Percentiles rank a stretch among this genome's conserved stretches.
phyloP scores from a whole-genome alignment of 1,284 basidiomycete genomes.

The Cryptococcus depauperatus region DNA sequence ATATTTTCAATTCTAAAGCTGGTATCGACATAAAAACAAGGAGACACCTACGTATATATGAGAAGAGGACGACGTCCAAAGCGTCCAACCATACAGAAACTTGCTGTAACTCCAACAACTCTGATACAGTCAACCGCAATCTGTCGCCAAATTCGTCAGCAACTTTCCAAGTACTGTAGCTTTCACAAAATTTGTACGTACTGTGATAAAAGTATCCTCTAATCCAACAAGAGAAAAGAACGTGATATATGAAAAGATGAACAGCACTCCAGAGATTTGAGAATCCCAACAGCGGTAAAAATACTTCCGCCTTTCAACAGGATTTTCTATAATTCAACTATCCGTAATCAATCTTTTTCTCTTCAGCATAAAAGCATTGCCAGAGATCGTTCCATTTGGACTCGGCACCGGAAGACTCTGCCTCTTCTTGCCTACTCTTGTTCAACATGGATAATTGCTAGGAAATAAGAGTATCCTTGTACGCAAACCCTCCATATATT shows the following conservation, averaged over 20 bases:
- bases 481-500: conserved; percentile 44
- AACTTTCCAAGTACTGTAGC: background rate
- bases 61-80: conserved; percentile 47
- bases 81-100: conserved; percentile 46
- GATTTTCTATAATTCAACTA: conserved; percentile 20
- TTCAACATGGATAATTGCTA: conserved; percentile 41
- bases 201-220: conserved; percentile 44
- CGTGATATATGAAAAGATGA: conserved; percentile 43
- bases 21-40: background rate
- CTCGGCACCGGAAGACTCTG: conserved; percentile 32
- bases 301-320: conserved; percentile 41
- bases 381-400: conserved; percentile 44
- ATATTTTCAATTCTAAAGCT: conserved; percentile 4
- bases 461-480: conserved; percentile 39
- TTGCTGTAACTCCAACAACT: conserved; percentile 43
- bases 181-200: conserved; percentile 12
- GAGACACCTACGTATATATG: conserved; percentile 31
- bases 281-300: conserved; percentile 45
- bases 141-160: conserved; percentile 6
- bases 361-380: conserved; percentile 13
- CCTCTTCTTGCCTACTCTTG: conserved; percentile 45
- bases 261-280: conserved; percentile 43
- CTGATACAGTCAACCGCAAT: conserved; percentile 42
- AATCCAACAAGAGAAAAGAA: conserved; percentile 42
- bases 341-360: conserved; percentile 5